Percentiles rank a stretch among this genome's conserved stretches.
phyloP scores from a whole-genome alignment of 352 stramenopile species.

The Phytopythium helicoides region DNA sequence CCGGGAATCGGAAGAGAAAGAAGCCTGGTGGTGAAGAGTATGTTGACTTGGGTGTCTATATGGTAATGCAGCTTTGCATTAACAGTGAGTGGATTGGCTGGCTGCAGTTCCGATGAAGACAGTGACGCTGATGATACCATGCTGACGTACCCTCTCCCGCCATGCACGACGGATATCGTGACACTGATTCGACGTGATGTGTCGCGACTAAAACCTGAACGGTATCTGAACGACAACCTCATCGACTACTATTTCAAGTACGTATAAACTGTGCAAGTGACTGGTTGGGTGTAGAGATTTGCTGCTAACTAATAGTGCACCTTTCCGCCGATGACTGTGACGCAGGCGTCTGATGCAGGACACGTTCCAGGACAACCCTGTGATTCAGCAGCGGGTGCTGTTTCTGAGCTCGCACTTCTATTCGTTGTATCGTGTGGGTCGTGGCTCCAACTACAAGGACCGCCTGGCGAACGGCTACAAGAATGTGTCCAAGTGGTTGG shows the following conservation, averaged over 20 bases:
- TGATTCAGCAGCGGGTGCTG: slow-evolving; percentile 67
- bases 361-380: slow-evolving; percentile 29
- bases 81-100: slow-evolving; percentile 1
- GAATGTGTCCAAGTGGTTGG: slow-evolving; percentile 77
- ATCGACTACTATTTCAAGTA: slow-evolving; percentile 93
- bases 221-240: slow-evolving; percentile 92
- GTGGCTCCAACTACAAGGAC: slow-evolving; percentile 21
- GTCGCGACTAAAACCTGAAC: slow-evolving; percentile 47
- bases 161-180: slow-evolving; percentile 69
- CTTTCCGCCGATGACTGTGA: not conserved
- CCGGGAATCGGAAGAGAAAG: slow-evolving; percentile 2
- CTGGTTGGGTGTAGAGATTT: too few species aligned
- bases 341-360: slow-evolving; percentile 58
- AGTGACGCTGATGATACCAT: slow-evolving; percentile 29
- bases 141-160: slow-evolving; percentile 72
- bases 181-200: slow-evolving; percentile 70
- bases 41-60: not conserved
- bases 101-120: slow-evolving; percentile 31
- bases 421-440: slow-evolving; percentile 48
- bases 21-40: slow-evolving; percentile 2
- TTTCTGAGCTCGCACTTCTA: slow-evolving; percentile 85
- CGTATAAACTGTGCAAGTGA: slow-evolving; percentile 11
- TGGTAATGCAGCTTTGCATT: not conserved
- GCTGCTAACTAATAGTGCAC: too few species aligned
- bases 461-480: slow-evolving; percentile 64